These are phyloP conservation scores for Candida mattraensis DNA, from an alignment of 805 yeast species.

Conservation along the genomic window DNA sequence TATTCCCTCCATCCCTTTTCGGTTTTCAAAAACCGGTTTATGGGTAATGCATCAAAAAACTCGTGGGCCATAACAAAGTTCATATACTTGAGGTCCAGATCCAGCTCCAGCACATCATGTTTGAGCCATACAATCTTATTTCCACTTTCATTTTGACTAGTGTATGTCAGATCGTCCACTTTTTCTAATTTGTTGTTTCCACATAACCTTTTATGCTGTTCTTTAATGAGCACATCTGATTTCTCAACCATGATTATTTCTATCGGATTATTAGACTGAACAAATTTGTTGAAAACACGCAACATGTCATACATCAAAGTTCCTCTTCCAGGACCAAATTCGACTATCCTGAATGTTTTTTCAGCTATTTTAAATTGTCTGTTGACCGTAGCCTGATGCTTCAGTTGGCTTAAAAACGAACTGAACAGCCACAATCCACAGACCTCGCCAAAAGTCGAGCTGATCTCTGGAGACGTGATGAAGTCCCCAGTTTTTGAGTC, in stretches of 20 bases:
- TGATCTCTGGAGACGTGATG: slow-evolving; percentile 82
- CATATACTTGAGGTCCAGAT: slow-evolving; percentile 31
- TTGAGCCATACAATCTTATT: slow-evolving; percentile 54
- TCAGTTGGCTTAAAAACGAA: slow-evolving; percentile 56
- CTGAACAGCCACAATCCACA: slow-evolving; percentile 71
- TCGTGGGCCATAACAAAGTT: slow-evolving; percentile 81
- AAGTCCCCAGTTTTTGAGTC: slow-evolving; percentile 59
- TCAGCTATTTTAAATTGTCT: slow-evolving; percentile 24
- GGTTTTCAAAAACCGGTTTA: slow-evolving; percentile 63
- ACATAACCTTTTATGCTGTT: slow-evolving; percentile 55
- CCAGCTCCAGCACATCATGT: slow-evolving; percentile 52
- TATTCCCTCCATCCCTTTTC: slow-evolving; percentile 77
- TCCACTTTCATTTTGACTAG: slow-evolving; percentile 50
- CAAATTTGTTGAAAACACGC: slow-evolving; percentile 44
- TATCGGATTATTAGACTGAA: slow-evolving; percentile 34
- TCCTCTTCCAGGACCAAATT: slow-evolving; percentile 86
- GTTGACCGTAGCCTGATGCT: slow-evolving; percentile 36
- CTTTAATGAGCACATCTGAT: slow-evolving; percentile 57
- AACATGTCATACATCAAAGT: slow-evolving; percentile 71
- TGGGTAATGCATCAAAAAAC: slow-evolving; percentile 84
- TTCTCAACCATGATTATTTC: slow-evolving; percentile 68
- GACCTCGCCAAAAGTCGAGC: slow-evolving; percentile 84
- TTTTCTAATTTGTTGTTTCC: slow-evolving; percentile 17
- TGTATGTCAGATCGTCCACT: slow-evolving; percentile 36
- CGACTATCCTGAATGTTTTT: slow-evolving; percentile 53